These are phyloP conservation scores for Kodamaea sagamina DNA, from an alignment of 805 yeast genomes.

Conservation along the genomic window DNA sequence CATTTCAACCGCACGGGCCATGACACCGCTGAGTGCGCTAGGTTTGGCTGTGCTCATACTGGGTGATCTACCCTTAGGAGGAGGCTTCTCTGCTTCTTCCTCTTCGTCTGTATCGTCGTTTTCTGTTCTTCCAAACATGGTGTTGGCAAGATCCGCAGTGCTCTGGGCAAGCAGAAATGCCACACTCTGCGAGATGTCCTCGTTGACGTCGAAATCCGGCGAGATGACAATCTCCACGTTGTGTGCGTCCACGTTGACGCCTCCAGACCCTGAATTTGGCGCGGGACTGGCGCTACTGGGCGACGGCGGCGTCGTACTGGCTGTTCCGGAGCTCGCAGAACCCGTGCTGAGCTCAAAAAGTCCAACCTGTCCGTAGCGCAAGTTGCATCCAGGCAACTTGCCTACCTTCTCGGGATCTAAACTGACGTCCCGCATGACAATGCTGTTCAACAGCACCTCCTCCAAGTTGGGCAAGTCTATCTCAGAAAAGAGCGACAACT, in stretches of 20 bases:
- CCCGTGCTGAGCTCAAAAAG: conserved; percentile 49
- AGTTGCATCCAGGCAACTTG: conserved; percentile 60
- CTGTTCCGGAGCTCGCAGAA: conserved; percentile 2
- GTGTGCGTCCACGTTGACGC: conserved; percentile 60
- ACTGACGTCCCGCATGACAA: conserved; percentile 58
- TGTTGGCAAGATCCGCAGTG: conserved; percentile 70
- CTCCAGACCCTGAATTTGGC: conserved; percentile 35
- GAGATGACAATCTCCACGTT: conserved; percentile 51
- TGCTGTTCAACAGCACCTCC: conserved; percentile 62
- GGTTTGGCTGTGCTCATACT: conserved; percentile 20
- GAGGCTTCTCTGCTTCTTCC: conserved; percentile 13
- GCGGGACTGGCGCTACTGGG: conserved; percentile 3
- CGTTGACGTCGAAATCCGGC: conserved; percentile 34
- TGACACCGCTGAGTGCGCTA: conserved; percentile 54
- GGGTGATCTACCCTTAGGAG: conserved; percentile 7
- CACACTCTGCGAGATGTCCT: conserved; percentile 32
- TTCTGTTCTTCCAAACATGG: conserved; percentile 34
- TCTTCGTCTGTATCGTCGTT: conserved; percentile 15
- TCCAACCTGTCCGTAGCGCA: conserved; percentile 62
- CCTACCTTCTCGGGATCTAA: conserved; percentile 71
- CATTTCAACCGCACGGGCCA: conserved; percentile 65
- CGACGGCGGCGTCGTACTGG: conserved; percentile 2
- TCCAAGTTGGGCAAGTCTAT: conserved; percentile 80
- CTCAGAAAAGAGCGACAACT: conserved; percentile 77
- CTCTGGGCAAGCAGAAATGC: conserved; percentile 66